phyloP scores from a whole-genome alignment of 768 basidiomycete genomes.

The Kwoniella sp. region DNA sequence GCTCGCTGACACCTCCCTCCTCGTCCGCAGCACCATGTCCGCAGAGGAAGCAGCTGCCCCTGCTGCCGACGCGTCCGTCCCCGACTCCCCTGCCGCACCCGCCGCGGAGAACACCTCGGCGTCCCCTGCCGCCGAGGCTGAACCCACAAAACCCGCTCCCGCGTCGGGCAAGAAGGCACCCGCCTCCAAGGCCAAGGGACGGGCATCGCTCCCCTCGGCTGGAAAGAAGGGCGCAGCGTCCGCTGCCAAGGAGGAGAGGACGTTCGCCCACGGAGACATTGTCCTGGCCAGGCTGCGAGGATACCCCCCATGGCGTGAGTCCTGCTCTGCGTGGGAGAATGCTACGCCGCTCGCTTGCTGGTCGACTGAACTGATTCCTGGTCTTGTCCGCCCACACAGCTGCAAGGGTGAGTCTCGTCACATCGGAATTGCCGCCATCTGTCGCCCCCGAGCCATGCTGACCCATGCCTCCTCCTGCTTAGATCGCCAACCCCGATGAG shows the following conservation, averaged over 20 bases:
- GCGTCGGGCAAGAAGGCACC: conserved; percentile 14
- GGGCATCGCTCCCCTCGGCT: conserved; percentile 16
- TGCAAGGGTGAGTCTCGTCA: conserved; percentile 28
- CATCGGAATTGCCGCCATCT: too few relatives aligned
- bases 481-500: conserved; percentile 74
- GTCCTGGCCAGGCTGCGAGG: conserved; percentile 92
- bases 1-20: too few relatives aligned
- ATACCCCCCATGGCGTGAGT: conserved; percentile 91
- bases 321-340: neutral
- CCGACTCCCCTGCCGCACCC: conserved; percentile 8
- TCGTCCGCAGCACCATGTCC: conserved; percentile 20
- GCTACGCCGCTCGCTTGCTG: neutral
- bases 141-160: conserved; percentile 4
- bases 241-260: conserved; percentile 13
- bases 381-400: conserved; percentile 14
- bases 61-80: conserved; percentile 13
- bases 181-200: conserved; percentile 17
- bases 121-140: neutral
- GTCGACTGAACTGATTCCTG: neutral
- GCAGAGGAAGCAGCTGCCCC: conserved; percentile 16
- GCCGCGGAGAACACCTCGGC: conserved; percentile 8
- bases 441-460: neutral
- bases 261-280: conserved; percentile 70
- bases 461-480: neutral
- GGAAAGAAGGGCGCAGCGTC: conserved; percentile 17